phyloP scores from a whole-genome alignment of 768 basidiomycete species.

The Exsudoporus frostii region DNA sequence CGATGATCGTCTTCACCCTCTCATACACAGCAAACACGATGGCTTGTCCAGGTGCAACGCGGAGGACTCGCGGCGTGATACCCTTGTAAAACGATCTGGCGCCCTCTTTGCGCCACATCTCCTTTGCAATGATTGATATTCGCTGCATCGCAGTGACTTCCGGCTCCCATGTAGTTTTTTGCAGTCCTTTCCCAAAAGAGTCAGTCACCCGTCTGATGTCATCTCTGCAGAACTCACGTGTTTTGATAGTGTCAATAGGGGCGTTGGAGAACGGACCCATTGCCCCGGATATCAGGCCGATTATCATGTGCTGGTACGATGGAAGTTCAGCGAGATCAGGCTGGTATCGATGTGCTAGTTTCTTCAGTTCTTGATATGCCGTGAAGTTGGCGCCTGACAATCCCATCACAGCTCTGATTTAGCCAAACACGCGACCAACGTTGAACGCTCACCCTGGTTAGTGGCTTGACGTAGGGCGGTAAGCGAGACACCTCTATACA shows the following conservation, averaged over 20 bases:
- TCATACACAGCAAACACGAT: conserved; percentile 99
- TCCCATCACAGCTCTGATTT: not conserved
- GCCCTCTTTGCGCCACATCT: conserved; percentile 94
- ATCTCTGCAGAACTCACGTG: conserved; percentile 51
- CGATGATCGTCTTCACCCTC: conserved; percentile 72
- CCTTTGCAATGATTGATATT: conserved; percentile 74
- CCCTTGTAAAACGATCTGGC: conserved; percentile 94
- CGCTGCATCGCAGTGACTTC: conserved; percentile 79
- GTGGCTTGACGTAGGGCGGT: conserved; percentile 96
- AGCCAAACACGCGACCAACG: not conserved
- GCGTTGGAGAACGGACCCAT: conserved; percentile 99
- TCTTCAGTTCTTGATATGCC: conserved; percentile 96
- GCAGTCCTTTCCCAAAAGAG: conserved; percentile 54
- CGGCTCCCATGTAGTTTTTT: conserved; percentile 72
- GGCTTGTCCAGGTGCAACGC: conserved; percentile 96
- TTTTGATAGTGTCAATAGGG: conserved; percentile 93
- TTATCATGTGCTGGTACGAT: conserved; percentile 92
- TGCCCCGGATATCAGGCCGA: conserved; percentile 94
- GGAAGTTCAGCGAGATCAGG: conserved; percentile 80
- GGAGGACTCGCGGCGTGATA: conserved; percentile 92
- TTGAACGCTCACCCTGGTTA: conserved; percentile 70
- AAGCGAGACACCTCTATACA: conserved; percentile 91
- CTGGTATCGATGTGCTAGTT: conserved; percentile 70
- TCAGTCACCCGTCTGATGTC: not conserved
- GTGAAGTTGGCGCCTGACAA: conserved; percentile 89